Base-by-base conservation (phyloP, 202 grass and related monocot species). In the Miscanthus sacchariflorus region DNA sequence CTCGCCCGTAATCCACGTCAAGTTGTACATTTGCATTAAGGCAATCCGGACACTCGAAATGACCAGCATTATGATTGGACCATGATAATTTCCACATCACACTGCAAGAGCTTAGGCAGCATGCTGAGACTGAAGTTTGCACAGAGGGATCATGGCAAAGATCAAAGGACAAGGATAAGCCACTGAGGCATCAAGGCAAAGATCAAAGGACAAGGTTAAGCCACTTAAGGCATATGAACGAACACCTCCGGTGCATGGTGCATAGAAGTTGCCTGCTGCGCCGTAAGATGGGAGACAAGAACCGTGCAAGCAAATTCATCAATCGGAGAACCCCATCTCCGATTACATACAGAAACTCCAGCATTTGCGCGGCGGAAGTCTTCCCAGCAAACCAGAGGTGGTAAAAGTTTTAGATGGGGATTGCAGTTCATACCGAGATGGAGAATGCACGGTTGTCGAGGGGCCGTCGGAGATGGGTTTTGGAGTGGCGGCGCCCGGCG, bases 231-330 rank as follows among this genome's bases (percentile, higher is more conserved):
- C 50, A 87, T 83, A 73, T 23, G 38, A 87, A 44, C 79, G 40
- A 87, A 90, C 84, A 79, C 72, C 40, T 82, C 2, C 15, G 36
- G 12, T 43, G 68, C 68, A 40, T 72, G 39, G 36, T 19, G 27
- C 67, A 17, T 18, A 24, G 8, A 36, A 72, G 68, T 11, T 18
- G 33, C 7, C 11, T 83, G 33, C 9, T 5, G 7, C 8, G 0
- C 9, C 5, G 3, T 21, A 1, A 56, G 30, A 82, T 15, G 30
- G 28, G 35, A 36, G 36, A 23, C 44, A 54, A 0, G 19, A 54
- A 52, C 1, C 0, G 7, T 14, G 7, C 10, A 49, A 21, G 13
- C 7, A 18, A 12, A 7, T n/a, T 2, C 15, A 12, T 7, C 24
- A 14, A 48, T 11, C 36, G 11, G 6, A 15, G 15, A 46, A 68